Evolutionary conservation across 2,329 filamentous ascomycete genomes (phyloP).

Genomic region (Cercospora sp.): DNA sequence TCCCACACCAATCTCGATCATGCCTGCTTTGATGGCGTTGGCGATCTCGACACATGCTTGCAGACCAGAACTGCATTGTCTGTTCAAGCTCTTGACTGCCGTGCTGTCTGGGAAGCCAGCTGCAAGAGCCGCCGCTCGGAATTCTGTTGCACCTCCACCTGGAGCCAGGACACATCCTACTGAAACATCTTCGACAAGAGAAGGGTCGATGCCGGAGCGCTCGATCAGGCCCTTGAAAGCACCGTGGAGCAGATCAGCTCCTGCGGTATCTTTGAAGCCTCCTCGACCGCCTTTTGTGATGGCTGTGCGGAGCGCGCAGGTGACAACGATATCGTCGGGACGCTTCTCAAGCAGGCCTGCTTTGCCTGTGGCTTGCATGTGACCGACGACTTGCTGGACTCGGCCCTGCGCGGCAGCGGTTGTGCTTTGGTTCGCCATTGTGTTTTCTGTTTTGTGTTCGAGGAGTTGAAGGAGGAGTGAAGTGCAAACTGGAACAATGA

Average conservation of each 20-base stretch:
- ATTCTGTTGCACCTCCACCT: slow-evolving; percentile 93
- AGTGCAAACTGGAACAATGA: neutral
- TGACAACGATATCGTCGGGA: slow-evolving; percentile 78
- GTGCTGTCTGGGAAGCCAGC: slow-evolving; percentile 86
- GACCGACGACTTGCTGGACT: slow-evolving; percentile 60
- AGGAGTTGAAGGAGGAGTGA: slow-evolving; percentile 5
- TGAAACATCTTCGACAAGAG: slow-evolving; percentile 85
- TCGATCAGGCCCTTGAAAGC: slow-evolving; percentile 79
- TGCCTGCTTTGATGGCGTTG: slow-evolving; percentile 84
- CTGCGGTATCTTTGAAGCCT: slow-evolving; percentile 90
- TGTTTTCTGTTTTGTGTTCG: neutral
- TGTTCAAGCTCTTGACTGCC: slow-evolving; percentile 84
- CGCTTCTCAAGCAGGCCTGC: slow-evolving; percentile 54
- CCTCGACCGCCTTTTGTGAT: slow-evolving; percentile 93
- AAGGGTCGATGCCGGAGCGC: slow-evolving; percentile 85
- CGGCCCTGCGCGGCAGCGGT: slow-evolving; percentile 41
- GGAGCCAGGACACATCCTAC: slow-evolving; percentile 90
- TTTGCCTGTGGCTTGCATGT: slow-evolving; percentile 52
- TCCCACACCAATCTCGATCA: slow-evolving; percentile 94
- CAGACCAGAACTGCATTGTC: slow-evolving; percentile 90
- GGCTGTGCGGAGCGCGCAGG: slow-evolving; percentile 84
- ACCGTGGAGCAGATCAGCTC: slow-evolving; percentile 82
- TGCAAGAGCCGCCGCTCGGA: slow-evolving; percentile 85
- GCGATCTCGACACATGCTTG: slow-evolving; percentile 93
- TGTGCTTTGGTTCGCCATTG: slow-evolving; percentile 29